Conservation (phyloP, 768 basidiomycete species). For the Crassisporium funariophilum region DNA sequence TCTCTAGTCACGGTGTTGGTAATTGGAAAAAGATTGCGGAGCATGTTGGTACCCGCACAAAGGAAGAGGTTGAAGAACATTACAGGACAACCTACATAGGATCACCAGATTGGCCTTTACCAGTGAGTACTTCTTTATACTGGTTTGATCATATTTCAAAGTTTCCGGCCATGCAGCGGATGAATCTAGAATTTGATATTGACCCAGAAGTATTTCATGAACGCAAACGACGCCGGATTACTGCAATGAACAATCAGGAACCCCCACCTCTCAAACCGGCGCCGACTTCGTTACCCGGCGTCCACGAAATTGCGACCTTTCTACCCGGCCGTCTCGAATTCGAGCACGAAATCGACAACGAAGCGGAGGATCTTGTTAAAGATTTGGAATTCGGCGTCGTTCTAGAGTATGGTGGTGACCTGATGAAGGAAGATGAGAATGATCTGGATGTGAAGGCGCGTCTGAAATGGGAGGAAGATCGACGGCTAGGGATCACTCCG, state of each 20-base stretch:
- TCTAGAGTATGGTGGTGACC: slow-evolving; percentile 80
- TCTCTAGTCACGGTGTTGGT: slow-evolving; percentile 84
- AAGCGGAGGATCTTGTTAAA: slow-evolving; percentile 93
- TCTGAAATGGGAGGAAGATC: slow-evolving; percentile 52
- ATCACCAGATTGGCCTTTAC: slow-evolving; percentile 77
- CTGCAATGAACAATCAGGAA: slow-evolving; percentile 65
- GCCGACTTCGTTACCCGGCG: slow-evolving; percentile 86
- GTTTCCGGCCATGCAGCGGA: slow-evolving; percentile 34
- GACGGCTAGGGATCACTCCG: slow-evolving; percentile 29
- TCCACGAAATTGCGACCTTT: slow-evolving; percentile 90
- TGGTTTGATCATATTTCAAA: slow-evolving; percentile 2
- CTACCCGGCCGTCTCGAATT: slow-evolving; percentile 98
- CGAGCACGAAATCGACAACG: slow-evolving; percentile 96
- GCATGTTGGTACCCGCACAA: slow-evolving; percentile 91
- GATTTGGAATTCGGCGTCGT: slow-evolving; percentile 96
- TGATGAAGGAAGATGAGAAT: slow-evolving; percentile 75
- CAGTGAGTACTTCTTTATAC: slow-evolving; percentile 51
- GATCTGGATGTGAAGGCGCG: slow-evolving; percentile 72
- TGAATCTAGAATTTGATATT: slow-evolving; percentile 68
- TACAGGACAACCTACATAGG: slow-evolving; percentile 82
- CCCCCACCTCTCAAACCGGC: slow-evolving; percentile 67
- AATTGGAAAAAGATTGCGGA: slow-evolving; percentile 98
- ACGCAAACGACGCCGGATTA: slow-evolving; percentile 86
- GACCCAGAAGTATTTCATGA: slow-evolving; percentile 85
- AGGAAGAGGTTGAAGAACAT: slow-evolving; percentile 91